phyloP scores from a whole-genome alignment of 1,284 basidiomycete genomes.

The Kalmanozyma brasiliensis region DNA sequence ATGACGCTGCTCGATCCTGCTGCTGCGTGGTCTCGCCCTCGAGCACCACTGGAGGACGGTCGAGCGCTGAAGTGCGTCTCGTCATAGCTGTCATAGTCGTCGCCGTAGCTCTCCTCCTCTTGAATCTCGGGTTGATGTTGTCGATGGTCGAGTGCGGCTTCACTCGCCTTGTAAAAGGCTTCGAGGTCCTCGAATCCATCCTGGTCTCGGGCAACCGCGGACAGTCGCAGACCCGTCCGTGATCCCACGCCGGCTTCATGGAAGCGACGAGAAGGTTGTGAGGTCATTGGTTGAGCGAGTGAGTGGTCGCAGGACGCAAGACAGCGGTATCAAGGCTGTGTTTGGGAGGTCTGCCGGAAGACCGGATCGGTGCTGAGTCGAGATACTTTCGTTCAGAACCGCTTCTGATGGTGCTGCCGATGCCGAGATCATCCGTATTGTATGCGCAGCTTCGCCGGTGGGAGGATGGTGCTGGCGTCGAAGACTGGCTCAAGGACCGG shows the following conservation, averaged over 20 bases:
- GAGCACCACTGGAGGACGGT: slow-evolving; percentile 13
- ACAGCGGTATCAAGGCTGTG: not conserved
- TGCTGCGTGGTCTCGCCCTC: not conserved
- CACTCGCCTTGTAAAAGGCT: slow-evolving; percentile 63
- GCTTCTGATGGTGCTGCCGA: too few relatives aligned
- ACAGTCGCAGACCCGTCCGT: slow-evolving; percentile 63
- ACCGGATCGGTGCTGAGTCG: too few relatives aligned
- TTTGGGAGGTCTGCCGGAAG: too few relatives aligned
- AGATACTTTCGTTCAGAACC: too few relatives aligned
- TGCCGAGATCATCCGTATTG: not conserved
- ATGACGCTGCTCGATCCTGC: slow-evolving; percentile 44
- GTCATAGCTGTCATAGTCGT: slow-evolving; percentile 66
- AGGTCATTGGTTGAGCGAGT: slow-evolving; percentile 6
- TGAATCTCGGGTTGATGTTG: slow-evolving; percentile 71
- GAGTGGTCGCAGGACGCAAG: not conserved
- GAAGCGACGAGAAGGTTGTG: slow-evolving; percentile 54
- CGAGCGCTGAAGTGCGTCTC: slow-evolving; percentile 22
- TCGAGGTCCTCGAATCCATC: slow-evolving; percentile 73
- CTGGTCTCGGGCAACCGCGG: slow-evolving; percentile 70
- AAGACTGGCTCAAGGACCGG: too few relatives aligned
- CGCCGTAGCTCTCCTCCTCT: slow-evolving; percentile 73
- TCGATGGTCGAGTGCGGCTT: slow-evolving; percentile 60
- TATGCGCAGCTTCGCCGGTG: too few relatives aligned
- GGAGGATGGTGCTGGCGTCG: slow-evolving; percentile 5
- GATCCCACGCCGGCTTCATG: slow-evolving; percentile 63